phyloP scores from a whole-genome alignment of 768 basidiomycete genomes.

The Psilocybe tampanensis region DNA sequence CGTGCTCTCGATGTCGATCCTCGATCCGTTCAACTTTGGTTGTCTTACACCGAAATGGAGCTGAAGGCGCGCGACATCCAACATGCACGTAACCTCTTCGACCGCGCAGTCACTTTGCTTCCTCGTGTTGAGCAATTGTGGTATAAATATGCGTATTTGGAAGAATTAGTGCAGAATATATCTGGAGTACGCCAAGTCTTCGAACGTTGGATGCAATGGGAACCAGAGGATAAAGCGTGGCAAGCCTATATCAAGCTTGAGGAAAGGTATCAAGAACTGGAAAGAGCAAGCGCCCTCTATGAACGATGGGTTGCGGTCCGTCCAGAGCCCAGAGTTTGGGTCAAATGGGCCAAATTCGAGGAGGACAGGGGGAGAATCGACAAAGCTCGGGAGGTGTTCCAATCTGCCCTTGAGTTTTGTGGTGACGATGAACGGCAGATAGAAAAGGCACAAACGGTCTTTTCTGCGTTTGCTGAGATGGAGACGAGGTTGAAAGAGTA shows the following conservation, averaged over 20 bases:
- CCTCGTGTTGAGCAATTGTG: slow-evolving; percentile 96
- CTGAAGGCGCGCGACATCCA: slow-evolving; percentile 97
- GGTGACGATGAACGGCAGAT: slow-evolving; percentile 88
- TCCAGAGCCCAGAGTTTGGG: slow-evolving; percentile 81
- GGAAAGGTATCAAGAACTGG: slow-evolving; percentile 87
- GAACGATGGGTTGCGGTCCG: slow-evolving; percentile 87
- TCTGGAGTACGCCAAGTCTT: slow-evolving; percentile 97
- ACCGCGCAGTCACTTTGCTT: slow-evolving; percentile 94
- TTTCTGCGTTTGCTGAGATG: slow-evolving; percentile 94
- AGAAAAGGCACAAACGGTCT: slow-evolving; percentile 96
- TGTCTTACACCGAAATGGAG: slow-evolving; percentile 96
- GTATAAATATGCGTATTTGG: slow-evolving; percentile 99
- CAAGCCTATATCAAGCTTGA: slow-evolving; percentile 98
- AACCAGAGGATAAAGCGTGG: slow-evolving; percentile 99
- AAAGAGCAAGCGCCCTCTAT: slow-evolving; percentile 90
- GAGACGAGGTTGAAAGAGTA: slow-evolving; percentile 94
- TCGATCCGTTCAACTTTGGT: slow-evolving; percentile 88
- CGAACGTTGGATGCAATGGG: slow-evolving; percentile 99
- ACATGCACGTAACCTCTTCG: slow-evolving; percentile 95
- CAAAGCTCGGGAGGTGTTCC: slow-evolving; percentile 86
- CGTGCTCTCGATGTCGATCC: slow-evolving; percentile 96
- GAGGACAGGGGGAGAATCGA: slow-evolving; percentile 76
- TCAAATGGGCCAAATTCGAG: slow-evolving; percentile 88
- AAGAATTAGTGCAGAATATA: slow-evolving; percentile 95
- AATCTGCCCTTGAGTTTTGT: slow-evolving; percentile 88